Evolutionary conservation across 2,329 filamentous ascomycete genomes (phyloP), one percentile per base, ranked within the genome.

Genomic region (Xylariaceae sp.): DNA sequence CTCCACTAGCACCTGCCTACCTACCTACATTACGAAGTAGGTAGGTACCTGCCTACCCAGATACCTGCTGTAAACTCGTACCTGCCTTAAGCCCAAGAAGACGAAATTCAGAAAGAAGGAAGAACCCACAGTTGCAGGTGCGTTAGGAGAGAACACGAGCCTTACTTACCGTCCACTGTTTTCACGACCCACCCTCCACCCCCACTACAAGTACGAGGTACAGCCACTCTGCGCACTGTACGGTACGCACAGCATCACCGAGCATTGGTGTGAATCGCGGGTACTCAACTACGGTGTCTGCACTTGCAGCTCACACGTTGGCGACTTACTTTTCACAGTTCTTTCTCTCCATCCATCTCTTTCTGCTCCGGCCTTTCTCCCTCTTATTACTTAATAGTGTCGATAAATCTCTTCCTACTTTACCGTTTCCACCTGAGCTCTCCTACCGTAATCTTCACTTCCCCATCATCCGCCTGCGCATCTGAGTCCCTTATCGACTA

Each of bases 311-410:
- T 30, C 23, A 30, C 23, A 30, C 23, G 23, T 30, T 30, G 23
- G 23, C 23, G 23, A 30, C 23, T 30, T 30, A 30, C 23, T 60
- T 56, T 51, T 62, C 56, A 51, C 56, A 45, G 61, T 64, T 62
- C 51, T 62, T 57, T 56, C 58, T 57, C 54, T 55, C 61, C 57
- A 18, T 35, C 45, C 57, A 18, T 35, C 45, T 45, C 39, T 53
- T 54, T 52, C 60, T 56, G 48, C 59, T 57, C 45, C 44, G 53
- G 42, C 59, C 59, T 50, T 54, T 62, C 64, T 42, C 51, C 23
- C 44, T 15, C 8, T 37, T 49, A 51, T 49, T 17, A 55, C 57
- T 23, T 47, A 52, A 37, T 6, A 30, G 23, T 30, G 23, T 30
- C 23, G 23, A 48, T 39, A 15, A 23, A n/a, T 13, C n/a, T 37